phyloP scores from a whole-genome alignment of 2,329 filamentous ascomycete genomes.

The Helotiales sp. region DNA sequence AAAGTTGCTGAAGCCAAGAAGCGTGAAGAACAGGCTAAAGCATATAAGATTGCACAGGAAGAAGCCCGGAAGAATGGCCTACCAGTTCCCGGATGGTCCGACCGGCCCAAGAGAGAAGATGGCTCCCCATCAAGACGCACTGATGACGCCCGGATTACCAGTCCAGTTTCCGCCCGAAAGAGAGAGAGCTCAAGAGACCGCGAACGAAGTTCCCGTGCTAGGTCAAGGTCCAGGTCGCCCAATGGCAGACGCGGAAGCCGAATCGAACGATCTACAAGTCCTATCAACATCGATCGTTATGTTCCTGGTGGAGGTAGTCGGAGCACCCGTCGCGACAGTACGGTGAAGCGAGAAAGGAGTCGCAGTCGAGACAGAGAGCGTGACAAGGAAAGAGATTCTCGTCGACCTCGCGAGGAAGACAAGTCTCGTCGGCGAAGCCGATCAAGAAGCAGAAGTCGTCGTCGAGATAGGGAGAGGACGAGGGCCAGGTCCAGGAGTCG shows the following conservation, averaged over 20 bases:
- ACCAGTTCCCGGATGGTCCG: constrained; percentile 53
- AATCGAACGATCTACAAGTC: constrained; percentile 42
- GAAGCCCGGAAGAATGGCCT: constrained; percentile 64
- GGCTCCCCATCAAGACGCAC: constrained; percentile 18
- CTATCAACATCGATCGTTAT: constrained; percentile 43
- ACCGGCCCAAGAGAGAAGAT: constrained; percentile 26
- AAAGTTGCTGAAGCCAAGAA: constrained; percentile 67
- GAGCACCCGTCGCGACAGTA: constrained; percentile 35
- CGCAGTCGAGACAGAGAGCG: constrained; percentile 36
- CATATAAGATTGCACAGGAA: constrained; percentile 65
- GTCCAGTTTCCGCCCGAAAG: constrained; percentile 36
- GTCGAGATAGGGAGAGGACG: constrained; percentile 29
- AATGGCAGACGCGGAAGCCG: constrained; percentile 36
- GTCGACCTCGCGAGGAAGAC: constrained; percentile 27
- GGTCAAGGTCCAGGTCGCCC: constrained; percentile 40
- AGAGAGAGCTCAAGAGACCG: constrained; percentile 42
- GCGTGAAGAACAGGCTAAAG: constrained; percentile 67
- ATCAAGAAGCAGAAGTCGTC: constrained; percentile 32
- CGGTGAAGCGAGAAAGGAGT: constrained; percentile 36
- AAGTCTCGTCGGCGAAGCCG: constrained; percentile 26
- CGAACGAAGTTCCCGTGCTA: constrained; percentile 40
- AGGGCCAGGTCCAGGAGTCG: constrained; percentile 29
- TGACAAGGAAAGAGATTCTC: constrained; percentile 31
- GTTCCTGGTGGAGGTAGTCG: constrained; percentile 37
- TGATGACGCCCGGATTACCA: constrained; percentile 32